Base-by-base conservation (phyloP, 768 basidiomycete species). In the Xerocomellus chrysenteron region DNA sequence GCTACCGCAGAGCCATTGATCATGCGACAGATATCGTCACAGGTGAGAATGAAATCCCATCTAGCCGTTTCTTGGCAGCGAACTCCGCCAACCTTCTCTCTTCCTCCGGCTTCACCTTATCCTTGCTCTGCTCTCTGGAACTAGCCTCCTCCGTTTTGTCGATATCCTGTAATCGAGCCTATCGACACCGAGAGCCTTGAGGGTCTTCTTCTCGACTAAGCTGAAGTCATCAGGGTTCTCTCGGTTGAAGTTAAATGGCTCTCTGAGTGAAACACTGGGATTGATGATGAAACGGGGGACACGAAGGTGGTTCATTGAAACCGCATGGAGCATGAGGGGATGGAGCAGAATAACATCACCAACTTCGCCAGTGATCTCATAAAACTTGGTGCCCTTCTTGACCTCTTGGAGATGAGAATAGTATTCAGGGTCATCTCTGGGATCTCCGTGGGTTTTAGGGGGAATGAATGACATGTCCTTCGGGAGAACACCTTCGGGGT, bases 361-460 rank as follows among this genome's bases (percentile, higher is more conserved):
- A 0, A 60, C 28, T 30, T 47, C 21, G n/a, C 49, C 21, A n/a
- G 49, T 47, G 12, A 51, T 26, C 40, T 47, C 41, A n/a, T 47
- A 45, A 24, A 43, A 50, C 21, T 21, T 39, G 13, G 19, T 30
- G 10, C 36, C n/a, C 24, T 54, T 41, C 32, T 54, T 40, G 47
- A 44, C 58, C 37, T 44, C 37, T 36, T 28, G 32, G 19, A 59
- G 36, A 59, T 21, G n/a, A 21, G 41, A 49, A 33, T 45, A 55
- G 30, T 24, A 28, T 24, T 17, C 36, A 43, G 36, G 45, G 21
- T 14, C 43, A 40, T 40, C 42, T 24, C 40, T 46, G 26, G 44
- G 42, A 28, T 46, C 57, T 13, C 35, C 35, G n/a, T 36, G 37
- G 26, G 44, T 30, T 11, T 24, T 41, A 14, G 51, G 47, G 5